Conservation (phyloP, 2,329 filamentous ascomycete species). For the Neophaeococcomyces aloes region DNA sequence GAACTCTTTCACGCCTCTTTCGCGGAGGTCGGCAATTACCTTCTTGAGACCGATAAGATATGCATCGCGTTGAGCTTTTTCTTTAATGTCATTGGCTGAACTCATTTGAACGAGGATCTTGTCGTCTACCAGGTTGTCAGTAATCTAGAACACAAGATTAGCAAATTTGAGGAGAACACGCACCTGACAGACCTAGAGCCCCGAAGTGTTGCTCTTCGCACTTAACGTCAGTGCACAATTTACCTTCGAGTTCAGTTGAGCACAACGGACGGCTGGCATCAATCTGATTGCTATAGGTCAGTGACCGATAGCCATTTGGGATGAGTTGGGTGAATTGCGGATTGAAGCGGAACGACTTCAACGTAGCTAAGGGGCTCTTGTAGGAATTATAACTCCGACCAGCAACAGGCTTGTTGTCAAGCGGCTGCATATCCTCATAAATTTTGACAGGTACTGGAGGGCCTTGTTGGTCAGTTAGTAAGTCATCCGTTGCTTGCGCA, state of each 20-base stretch:
- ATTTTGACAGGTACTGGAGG: background rate
- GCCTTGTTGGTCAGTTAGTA: background rate
- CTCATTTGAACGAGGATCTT: constrained; percentile 42
- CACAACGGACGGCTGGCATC: constrained; percentile 65
- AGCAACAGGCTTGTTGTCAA: constrained; percentile 5
- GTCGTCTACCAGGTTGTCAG: constrained; percentile 33
- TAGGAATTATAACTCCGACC: constrained; percentile 52
- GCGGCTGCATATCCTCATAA: background rate
- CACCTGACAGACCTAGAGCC: constrained; percentile 62
- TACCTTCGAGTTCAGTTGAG: constrained; percentile 59
- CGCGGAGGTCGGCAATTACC: constrained; percentile 40
- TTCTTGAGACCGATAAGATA: constrained; percentile 38
- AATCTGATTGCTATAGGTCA: constrained; percentile 90
- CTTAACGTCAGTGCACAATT: constrained; percentile 60
- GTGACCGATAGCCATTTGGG: constrained; percentile 67
- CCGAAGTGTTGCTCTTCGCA: constrained; percentile 76
- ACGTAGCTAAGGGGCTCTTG: constrained; percentile 68
- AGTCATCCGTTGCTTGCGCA: background rate
- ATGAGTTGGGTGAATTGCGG: constrained; percentile 61
- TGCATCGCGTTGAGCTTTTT: constrained; percentile 33
- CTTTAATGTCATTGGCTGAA: constrained; percentile 36
- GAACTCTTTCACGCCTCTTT: constrained; percentile 41
- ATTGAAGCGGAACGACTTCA: constrained; percentile 85
- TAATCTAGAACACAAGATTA: background rate
- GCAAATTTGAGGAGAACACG: constrained; percentile 29